A percentile compares a stretch with the other conserved stretches of the same genome.
phyloP scores from a whole-genome alignment of 2,329 filamentous ascomycete genomes.

The Parascedosporium putredinis region DNA sequence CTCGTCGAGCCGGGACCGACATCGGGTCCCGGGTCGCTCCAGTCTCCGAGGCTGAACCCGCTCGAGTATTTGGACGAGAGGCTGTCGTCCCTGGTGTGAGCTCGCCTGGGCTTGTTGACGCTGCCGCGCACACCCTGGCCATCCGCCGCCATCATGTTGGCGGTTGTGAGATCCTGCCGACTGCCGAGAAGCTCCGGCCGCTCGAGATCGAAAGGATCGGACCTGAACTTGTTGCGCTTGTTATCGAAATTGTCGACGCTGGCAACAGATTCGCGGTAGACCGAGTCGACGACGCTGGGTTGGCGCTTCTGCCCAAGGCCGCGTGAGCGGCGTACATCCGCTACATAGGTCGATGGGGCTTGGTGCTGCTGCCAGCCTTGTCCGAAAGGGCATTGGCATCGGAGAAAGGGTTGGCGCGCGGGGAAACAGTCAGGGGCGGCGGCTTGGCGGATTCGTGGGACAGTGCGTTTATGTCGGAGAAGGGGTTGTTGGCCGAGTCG shows the following conservation, averaged over 20 bases:
- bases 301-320: constrained; percentile 26
- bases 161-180: constrained; percentile 21
- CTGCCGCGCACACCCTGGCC: constrained; percentile 10
- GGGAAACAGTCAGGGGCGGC: constrained; percentile 21
- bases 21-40: constrained; percentile 43
- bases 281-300: constrained; percentile 22
- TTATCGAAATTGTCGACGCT: constrained; percentile 34
- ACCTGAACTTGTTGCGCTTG: constrained; percentile 46
- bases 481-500: constrained; percentile 29
- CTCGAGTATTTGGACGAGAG: constrained; percentile 33
- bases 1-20: constrained; percentile 29
- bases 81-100: constrained; percentile 28
- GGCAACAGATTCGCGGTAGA: constrained; percentile 29
- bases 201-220: constrained; percentile 57
- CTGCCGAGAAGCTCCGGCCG: constrained; percentile 30
- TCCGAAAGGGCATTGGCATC: constrained; percentile 33
- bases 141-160: constrained; percentile 17
- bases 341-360: constrained; percentile 31
- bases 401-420: constrained; percentile 30
- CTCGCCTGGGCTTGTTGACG: constrained; percentile 11
- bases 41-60: constrained; percentile 34
- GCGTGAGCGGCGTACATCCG: constrained; percentile 38
- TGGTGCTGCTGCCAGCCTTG: constrained; percentile 14
- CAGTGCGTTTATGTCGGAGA: constrained; percentile 36
- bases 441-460: constrained; percentile 28